A percentile compares a stretch with the other conserved stretches of the same genome.
Conservation (phyloP, 2,329 filamentous ascomycete species). For the Keithomyces neogunnii region DNA sequence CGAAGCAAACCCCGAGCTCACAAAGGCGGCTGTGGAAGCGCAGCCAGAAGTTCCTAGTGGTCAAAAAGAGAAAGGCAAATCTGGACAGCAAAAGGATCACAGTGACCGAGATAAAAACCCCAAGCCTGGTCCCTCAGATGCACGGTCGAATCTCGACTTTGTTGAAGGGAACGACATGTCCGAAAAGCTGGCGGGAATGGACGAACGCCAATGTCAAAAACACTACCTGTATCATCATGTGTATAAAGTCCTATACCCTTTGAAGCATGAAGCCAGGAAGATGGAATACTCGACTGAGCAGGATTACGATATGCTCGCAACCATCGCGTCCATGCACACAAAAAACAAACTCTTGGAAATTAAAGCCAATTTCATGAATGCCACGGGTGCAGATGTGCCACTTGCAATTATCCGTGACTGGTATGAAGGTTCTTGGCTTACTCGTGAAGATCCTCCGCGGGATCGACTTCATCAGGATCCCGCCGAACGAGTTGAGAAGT, state of each 20-base stretch:
- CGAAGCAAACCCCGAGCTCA: neutral
- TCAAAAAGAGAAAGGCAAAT: constrained; percentile 3
- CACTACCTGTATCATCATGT: constrained; percentile 24
- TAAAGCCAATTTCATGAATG: constrained; percentile 35
- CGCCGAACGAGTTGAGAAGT: neutral
- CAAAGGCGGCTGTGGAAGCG: no score
- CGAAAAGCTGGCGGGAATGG: constrained; percentile 11
- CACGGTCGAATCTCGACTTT: constrained; percentile 1
- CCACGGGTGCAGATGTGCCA: constrained; percentile 31
- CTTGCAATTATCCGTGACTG: constrained; percentile 23
- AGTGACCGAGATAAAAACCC: no score
- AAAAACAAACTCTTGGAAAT: constrained; percentile 30
- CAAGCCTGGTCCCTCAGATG: neutral
- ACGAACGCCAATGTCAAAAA: constrained; percentile 14
- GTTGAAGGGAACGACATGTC: constrained; percentile 20
- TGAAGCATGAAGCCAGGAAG: constrained; percentile 11
- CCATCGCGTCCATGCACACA: constrained; percentile 24
- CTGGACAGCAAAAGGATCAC: no score
- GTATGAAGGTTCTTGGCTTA: neutral
- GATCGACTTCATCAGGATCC: neutral
- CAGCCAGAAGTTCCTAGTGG: no score
- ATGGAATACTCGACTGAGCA: constrained; percentile 17
- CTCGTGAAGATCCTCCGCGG: neutral
- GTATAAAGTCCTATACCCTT: constrained; percentile 21
- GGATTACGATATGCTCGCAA: constrained; percentile 27